Evolutionary conservation across 2,329 filamentous ascomycete species (phyloP).

Genomic region (Zymoseptoria ardabiliae): DNA sequence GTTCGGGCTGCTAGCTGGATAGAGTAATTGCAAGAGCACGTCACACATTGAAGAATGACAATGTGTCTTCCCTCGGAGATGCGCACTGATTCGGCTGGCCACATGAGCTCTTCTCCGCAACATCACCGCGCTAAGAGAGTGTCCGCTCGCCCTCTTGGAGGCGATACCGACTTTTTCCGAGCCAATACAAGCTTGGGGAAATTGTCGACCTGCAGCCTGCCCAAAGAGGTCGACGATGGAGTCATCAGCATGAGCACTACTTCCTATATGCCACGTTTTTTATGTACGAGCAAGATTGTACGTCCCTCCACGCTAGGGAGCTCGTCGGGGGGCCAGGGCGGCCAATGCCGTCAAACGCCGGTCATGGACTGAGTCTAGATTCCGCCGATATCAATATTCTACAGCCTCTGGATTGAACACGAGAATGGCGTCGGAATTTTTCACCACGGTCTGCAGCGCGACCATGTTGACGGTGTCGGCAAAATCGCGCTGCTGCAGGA

Average conservation of each 20-base stretch:
- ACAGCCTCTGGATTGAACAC: too few relatives aligned
- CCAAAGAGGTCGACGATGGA: background rate
- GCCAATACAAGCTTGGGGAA: background rate
- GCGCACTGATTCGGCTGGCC: background rate
- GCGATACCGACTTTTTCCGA: background rate
- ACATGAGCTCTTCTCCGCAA: background rate
- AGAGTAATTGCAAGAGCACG: background rate
- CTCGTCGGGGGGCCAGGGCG: too few relatives aligned
- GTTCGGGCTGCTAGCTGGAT: constrained; percentile 62
- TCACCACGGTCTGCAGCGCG: too few relatives aligned
- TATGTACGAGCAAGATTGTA: background rate
- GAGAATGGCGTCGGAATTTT: too few relatives aligned
- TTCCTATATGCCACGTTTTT: background rate
- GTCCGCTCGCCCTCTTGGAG: background rate
- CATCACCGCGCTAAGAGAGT: background rate
- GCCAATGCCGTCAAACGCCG: too few relatives aligned
- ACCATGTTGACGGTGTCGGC: too few relatives aligned
- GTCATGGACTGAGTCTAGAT: too few relatives aligned
- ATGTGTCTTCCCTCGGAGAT: background rate
- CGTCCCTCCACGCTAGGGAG: too few relatives aligned
- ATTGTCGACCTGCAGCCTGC: background rate
- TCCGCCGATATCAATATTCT: too few relatives aligned
- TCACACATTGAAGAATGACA: background rate
- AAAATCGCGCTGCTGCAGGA: too few relatives aligned
- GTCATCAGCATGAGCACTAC: background rate